Percentiles rank a stretch among this genome's conserved stretches.
These are phyloP conservation scores for Penicillium sp. DNA, from an alignment of 2,329 filamentous ascomycete genomes.

Conservation along the genomic window DNA sequence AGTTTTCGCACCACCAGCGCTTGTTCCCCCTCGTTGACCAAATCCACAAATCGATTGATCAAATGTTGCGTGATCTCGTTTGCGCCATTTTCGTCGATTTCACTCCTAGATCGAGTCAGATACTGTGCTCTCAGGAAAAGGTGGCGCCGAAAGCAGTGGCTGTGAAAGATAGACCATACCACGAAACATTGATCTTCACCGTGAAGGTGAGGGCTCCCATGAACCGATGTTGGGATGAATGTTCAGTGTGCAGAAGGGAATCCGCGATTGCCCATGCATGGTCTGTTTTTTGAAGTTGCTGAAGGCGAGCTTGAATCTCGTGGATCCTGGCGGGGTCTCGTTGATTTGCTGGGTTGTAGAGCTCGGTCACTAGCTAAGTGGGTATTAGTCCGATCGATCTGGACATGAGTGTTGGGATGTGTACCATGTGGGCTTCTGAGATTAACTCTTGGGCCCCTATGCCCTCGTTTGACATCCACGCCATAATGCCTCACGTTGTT, in stretches of 20 bases:
- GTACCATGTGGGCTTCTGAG: slow-evolving; percentile 19
- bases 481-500: slow-evolving; percentile 11
- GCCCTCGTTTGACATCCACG: slow-evolving; percentile 9
- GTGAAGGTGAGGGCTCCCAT: slow-evolving; percentile 92
- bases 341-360: slow-evolving; percentile 49
- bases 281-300: slow-evolving; percentile 74
- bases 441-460: slow-evolving; percentile 10
- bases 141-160: background rate
- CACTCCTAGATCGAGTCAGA: slow-evolving; percentile 29
- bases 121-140: background rate
- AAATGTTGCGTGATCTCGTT: slow-evolving; percentile 42
- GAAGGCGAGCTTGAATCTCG: slow-evolving; percentile 71
- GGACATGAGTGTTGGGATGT: background rate
- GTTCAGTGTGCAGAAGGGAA: slow-evolving; percentile 66
- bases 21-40: slow-evolving; percentile 41
- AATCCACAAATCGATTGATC: slow-evolving; percentile 44
- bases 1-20: slow-evolving; percentile 50
- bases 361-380: slow-evolving; percentile 40
- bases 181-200: slow-evolving; percentile 91
- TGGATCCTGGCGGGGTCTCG: slow-evolving; percentile 44
- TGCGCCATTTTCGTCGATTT: slow-evolving; percentile 36
- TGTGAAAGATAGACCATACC: slow-evolving; percentile 49
- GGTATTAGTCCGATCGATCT: slow-evolving; percentile 8
- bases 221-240: slow-evolving; percentile 75
- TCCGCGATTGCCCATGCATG: slow-evolving; percentile 86